phyloP scores from a whole-genome alignment of 768 basidiomycete genomes.

The Antrodiella citrinella region DNA sequence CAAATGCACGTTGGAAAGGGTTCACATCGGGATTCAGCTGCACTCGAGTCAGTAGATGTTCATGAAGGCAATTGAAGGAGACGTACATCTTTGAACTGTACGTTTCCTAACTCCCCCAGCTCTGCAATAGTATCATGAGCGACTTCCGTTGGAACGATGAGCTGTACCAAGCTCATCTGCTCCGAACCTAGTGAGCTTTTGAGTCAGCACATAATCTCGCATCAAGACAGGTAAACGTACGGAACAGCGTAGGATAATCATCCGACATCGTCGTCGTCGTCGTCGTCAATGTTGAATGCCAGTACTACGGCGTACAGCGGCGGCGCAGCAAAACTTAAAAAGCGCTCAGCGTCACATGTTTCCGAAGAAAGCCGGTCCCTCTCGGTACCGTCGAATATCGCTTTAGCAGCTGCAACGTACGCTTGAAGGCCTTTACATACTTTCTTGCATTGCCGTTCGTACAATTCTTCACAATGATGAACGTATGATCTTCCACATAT shows the following conservation, averaged over 20 bases:
- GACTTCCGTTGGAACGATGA: constrained; percentile 95
- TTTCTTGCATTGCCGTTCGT: no score
- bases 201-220: constrained; percentile 1
- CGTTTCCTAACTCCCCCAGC: constrained; percentile 89
- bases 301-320: no score
- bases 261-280: constrained; percentile 45
- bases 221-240: constrained; percentile 37
- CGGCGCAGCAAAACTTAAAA: no score
- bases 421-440: no score
- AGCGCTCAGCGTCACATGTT: no score
- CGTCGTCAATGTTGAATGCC: background rate
- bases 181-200: constrained; percentile 65
- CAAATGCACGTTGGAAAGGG: constrained; percentile 97
- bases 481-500: no score
- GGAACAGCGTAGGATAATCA: constrained; percentile 80
- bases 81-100: constrained; percentile 95
- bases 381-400: no score
- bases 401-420: no score
- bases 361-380: no score
- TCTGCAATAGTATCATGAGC: constrained; percentile 95
- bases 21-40: constrained; percentile 93
- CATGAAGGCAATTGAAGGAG: no score
- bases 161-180: constrained; percentile 95
- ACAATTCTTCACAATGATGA: no score
- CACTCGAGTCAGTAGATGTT: no score